Base-by-base conservation (phyloP, 768 basidiomycete genomes). In the Leccinum ochraceum region DNA sequence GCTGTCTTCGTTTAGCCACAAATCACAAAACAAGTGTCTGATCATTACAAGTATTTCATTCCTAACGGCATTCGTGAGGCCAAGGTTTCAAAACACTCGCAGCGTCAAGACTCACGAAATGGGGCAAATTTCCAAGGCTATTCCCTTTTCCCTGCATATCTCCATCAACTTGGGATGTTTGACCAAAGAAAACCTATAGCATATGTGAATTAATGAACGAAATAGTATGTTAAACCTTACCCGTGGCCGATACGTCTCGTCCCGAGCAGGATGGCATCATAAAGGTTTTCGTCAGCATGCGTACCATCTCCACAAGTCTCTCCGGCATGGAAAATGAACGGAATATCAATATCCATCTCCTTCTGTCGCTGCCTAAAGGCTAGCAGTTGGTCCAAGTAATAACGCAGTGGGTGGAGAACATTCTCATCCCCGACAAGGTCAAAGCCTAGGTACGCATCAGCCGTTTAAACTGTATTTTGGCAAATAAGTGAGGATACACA, bases 171-270 rank as follows among this genome's bases (percentile, higher is more conserved):
- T 84, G 1, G 89, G 90, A 68, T 92, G 90, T 67, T 90, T 92
- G 36, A 82, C 79, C n/a, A 92, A 74, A 7, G 89, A 90, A 69
- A 85, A 92, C 6, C 88, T 90, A 56, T 0, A 46, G 11, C 13
- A 34, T 4, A 6, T 3, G 57, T 66, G 30, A 60, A 17, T 39
- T 24, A 34, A 28, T 17, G 20, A 51, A 51, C 13, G 6, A 32
- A 32, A 37, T 4, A 36, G 44, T 22, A 24, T 16, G 2, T 14
- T 44, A 32, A 36, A 20, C 57, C 73, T 30, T 60, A 89, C 89
- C 89, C 91, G 74, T 94, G 91, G 0, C 91, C 91, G 57, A 92
- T 92, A 22, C 90, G 83, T 68, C 86, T 90, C 9, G 90, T 90
- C 13, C 87, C 90, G 7, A 92, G 77, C 42, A 92, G 75, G 54